These are phyloP conservation scores for Calonectria leucothoes DNA, from an alignment of 2,329 filamentous ascomycete genomes.

Conservation along the genomic window DNA sequence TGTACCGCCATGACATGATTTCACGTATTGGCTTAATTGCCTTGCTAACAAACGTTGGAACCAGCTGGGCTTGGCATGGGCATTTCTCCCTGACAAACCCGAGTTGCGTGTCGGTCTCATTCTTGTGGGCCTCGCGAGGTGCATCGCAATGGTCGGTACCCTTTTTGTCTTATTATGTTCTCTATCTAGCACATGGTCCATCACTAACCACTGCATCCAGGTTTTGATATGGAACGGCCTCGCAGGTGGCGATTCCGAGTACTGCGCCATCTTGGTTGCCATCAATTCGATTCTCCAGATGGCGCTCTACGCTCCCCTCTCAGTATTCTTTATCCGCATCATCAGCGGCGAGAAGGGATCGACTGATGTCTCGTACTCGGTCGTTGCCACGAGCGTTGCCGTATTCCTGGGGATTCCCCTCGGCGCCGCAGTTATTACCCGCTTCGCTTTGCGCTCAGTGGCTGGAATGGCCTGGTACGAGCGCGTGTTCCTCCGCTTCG, in stretches of 20 bases:
- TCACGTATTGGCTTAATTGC: conserved; percentile 10
- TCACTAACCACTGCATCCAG: conserved; percentile 35
- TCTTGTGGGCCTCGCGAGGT: conserved; percentile 85
- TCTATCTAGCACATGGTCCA: neutral
- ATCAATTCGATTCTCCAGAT: conserved; percentile 83
- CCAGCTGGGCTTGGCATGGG: conserved; percentile 75
- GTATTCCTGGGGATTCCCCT: conserved; percentile 89
- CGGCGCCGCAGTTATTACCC: conserved; percentile 81
- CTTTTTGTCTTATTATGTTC: conserved; percentile 28
- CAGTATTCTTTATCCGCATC: conserved; percentile 76
- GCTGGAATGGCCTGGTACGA: conserved; percentile 73
- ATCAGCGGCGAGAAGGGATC: conserved; percentile 64
- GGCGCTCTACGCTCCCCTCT: conserved; percentile 77
- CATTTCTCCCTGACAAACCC: conserved; percentile 70
- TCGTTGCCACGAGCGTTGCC: conserved; percentile 82
- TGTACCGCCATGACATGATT: neutral
- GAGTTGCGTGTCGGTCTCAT: conserved; percentile 76
- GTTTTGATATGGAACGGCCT: conserved; percentile 75
- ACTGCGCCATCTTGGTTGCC: conserved; percentile 84
- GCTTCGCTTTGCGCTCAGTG: conserved; percentile 69
- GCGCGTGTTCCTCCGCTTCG: conserved; percentile 73
- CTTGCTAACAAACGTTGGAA: neutral
- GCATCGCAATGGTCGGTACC: conserved; percentile 84
- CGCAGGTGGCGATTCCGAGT: conserved; percentile 81
- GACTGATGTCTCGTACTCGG: conserved; percentile 65